These are phyloP conservation scores for Pulveroboletus sp. DNA, from an alignment of 768 basidiomycete species.

Conservation along the genomic window DNA sequence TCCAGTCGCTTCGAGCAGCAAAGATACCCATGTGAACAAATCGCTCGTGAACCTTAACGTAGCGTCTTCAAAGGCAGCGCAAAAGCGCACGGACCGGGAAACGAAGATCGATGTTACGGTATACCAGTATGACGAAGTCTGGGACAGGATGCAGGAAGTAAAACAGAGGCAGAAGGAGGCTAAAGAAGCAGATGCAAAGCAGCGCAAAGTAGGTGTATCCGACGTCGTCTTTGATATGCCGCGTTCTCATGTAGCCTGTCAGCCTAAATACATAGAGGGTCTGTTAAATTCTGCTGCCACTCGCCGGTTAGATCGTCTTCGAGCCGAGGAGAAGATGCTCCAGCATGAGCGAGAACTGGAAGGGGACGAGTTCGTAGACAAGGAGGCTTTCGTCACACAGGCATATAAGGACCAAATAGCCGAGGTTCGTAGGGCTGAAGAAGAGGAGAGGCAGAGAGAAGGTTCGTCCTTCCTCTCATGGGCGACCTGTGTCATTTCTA, in stretches of 20 bases:
- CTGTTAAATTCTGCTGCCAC: constrained; percentile 81
- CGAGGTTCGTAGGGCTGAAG: constrained; percentile 84
- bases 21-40: constrained; percentile 45
- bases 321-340: constrained; percentile 98
- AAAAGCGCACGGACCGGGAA: constrained; percentile 75
- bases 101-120: constrained; percentile 74
- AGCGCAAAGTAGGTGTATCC: constrained; percentile 61
- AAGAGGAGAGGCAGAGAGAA: constrained; percentile 85
- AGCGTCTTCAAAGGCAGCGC: constrained; percentile 56
- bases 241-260: constrained; percentile 10
- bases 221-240: not conserved
- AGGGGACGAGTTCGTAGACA: constrained; percentile 90
- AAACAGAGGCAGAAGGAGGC: constrained; percentile 68
- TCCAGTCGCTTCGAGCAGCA: constrained; percentile 40
- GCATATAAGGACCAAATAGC: constrained; percentile 97
- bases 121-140: constrained; percentile 95
- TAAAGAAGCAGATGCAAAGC: constrained; percentile 71
- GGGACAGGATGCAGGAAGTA: constrained; percentile 90
- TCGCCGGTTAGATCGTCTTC: constrained; percentile 78
- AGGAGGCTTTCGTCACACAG: constrained; percentile 96
- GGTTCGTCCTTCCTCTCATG: constrained; percentile 45
- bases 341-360: constrained; percentile 88
- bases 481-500: not conserved
- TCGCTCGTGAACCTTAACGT: constrained; percentile 54
- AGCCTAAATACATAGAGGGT: constrained; percentile 92